These are phyloP conservation scores for Plectosphaerella plurivora DNA, from an alignment of 2,329 filamentous ascomycete genomes.

Conservation along the genomic window DNA sequence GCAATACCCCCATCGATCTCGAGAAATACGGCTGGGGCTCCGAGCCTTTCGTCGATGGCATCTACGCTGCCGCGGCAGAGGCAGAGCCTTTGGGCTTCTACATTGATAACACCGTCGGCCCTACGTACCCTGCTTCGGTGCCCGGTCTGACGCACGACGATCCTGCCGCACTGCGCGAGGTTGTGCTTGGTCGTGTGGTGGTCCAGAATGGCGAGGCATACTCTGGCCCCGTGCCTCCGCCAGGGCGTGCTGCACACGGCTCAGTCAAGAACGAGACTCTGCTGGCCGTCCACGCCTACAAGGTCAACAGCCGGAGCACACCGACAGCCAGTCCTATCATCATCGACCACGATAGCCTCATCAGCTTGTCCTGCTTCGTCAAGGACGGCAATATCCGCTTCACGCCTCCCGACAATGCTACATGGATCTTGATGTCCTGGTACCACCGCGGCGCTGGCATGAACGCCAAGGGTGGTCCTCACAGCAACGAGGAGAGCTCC, in stretches of 20 bases:
- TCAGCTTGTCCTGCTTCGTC: slow-evolving; percentile 1
- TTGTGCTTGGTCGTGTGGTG: slow-evolving; percentile 1
- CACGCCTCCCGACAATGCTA: slow-evolving; percentile 6
- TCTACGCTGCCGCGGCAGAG: slow-evolving; percentile 4
- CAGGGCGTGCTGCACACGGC: background rate
- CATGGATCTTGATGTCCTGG: slow-evolving; percentile 8
- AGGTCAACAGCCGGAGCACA: background rate
- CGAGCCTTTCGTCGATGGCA: slow-evolving; percentile 6
- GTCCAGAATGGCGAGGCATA: slow-evolving; percentile 1
- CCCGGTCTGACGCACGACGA: slow-evolving; percentile 5
- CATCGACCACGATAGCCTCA: slow-evolving; percentile 4
- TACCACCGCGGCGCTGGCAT: slow-evolving; percentile 4
- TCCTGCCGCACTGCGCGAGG: slow-evolving; percentile 1
- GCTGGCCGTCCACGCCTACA: slow-evolving; percentile 7
- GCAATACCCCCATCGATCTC: slow-evolving; percentile 3
- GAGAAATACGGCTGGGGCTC: slow-evolving; percentile 4
- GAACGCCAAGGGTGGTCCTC: slow-evolving; percentile 5
- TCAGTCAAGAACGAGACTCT: slow-evolving; percentile 7
- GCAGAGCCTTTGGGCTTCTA: slow-evolving; percentile 4
- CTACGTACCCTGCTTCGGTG: slow-evolving; percentile 6
- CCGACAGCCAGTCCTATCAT: slow-evolving; percentile 5
- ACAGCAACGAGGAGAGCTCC: slow-evolving; percentile 3
- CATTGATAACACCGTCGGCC: slow-evolving; percentile 7
- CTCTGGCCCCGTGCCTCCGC: slow-evolving; percentile 4
- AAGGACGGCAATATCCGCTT: slow-evolving; percentile 5